Percentiles rank a stretch among this genome's conserved stretches.
Evolutionary conservation across 2,329 filamentous ascomycete species (phyloP).

Genomic region (Trichophyton verrucosum): DNA sequence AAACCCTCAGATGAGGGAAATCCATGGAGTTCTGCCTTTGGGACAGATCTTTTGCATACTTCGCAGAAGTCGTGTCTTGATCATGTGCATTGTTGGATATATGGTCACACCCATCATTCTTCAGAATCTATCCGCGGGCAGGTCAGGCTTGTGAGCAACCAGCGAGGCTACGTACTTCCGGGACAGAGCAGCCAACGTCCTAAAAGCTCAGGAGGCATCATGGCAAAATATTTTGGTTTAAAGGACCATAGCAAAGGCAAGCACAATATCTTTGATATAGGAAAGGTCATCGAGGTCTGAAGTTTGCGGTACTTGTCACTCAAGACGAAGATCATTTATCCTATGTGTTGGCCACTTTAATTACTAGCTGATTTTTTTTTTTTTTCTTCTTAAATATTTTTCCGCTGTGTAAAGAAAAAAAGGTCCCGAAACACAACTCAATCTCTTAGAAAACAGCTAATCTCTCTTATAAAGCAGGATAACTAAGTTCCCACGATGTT

Average conservation of each 20-base stretch:
- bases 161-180: slow-evolving; percentile 31
- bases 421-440: too few species aligned
- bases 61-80: slow-evolving; percentile 1
- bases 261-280: slow-evolving; percentile 2
- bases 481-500: too few species aligned
- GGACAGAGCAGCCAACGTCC: slow-evolving; percentile 10
- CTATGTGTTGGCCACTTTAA: too few species aligned
- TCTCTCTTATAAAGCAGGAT: too few species aligned
- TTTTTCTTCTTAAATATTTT: too few species aligned
- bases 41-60: slow-evolving; percentile 4
- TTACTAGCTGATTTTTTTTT: too few species aligned
- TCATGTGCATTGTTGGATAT: slow-evolving; percentile 27
- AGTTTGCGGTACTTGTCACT: background rate
- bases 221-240: slow-evolving; percentile 8
- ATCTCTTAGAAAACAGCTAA: too few species aligned
- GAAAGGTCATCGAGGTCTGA: slow-evolving; percentile 5
- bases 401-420: too few species aligned
- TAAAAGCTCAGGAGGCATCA: slow-evolving; percentile 12
- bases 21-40: slow-evolving; percentile 38
- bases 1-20: slow-evolving; percentile 37
- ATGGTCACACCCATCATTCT: slow-evolving; percentile 36
- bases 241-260: background rate
- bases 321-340: too few species aligned
- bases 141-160: slow-evolving; percentile 33
- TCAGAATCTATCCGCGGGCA: slow-evolving; percentile 28